A percentile compares a stretch with the other conserved stretches of the same genome.
phyloP scores from a whole-genome alignment of 805 yeast species.

The Jamesozyma gamospora region DNA sequence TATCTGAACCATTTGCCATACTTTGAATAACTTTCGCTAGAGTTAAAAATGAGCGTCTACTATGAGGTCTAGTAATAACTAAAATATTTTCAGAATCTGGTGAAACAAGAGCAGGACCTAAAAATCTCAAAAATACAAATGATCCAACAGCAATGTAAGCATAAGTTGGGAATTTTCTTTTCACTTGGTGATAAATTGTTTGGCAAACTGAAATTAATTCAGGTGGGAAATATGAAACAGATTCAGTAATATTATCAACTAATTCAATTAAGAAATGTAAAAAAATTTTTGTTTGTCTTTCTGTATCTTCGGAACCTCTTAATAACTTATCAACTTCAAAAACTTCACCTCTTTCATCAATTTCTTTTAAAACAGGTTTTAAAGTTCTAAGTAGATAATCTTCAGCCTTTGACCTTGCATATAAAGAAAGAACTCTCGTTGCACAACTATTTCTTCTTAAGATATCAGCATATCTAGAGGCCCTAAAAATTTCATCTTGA shows the following conservation, averaged over 20 bases:
- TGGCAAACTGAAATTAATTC: slow-evolving; percentile 62
- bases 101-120: slow-evolving; percentile 86
- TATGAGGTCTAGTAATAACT: slow-evolving; percentile 30
- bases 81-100: slow-evolving; percentile 47
- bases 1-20: slow-evolving; percentile 70
- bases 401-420: slow-evolving; percentile 52
- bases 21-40: slow-evolving; percentile 74
- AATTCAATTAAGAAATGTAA: slow-evolving; percentile 44
- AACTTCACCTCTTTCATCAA: slow-evolving; percentile 38
- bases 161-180: slow-evolving; percentile 50
- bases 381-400: slow-evolving; percentile 44
- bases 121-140: slow-evolving; percentile 64
- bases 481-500: slow-evolving; percentile 47
- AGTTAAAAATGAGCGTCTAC: slow-evolving; percentile 58
- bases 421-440: slow-evolving; percentile 59
- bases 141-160: slow-evolving; percentile 69
- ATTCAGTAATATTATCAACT: slow-evolving; percentile 45
- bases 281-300: slow-evolving; percentile 35
- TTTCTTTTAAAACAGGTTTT: slow-evolving; percentile 44
- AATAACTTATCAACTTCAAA: slow-evolving; percentile 53
- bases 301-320: slow-evolving; percentile 31
- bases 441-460: slow-evolving; percentile 72
- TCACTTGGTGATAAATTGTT: slow-evolving; percentile 46
- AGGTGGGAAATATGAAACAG: slow-evolving; percentile 50
- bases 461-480: slow-evolving; percentile 55